Evolutionary conservation across 2,329 filamentous ascomycete genomes (phyloP), one percentile per base, ranked within the genome.

Genomic region (Remersonia thermophila): DNA sequence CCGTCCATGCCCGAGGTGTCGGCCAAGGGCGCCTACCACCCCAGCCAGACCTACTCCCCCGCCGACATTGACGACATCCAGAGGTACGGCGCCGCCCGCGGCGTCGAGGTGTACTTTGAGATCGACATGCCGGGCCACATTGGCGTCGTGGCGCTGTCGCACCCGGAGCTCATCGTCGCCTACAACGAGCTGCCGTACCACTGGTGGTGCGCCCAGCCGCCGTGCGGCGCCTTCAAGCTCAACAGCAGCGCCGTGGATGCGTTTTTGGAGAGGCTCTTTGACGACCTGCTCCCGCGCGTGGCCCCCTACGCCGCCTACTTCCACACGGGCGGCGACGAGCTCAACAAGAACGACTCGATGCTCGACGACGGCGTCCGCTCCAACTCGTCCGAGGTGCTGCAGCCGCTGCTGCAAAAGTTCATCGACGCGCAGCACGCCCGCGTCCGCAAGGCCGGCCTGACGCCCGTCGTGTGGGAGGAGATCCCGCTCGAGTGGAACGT

Each of bases 241-340:
- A 89, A 91, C 58, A 77, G 75, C 36, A 61, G 74, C 1, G 68
- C 61, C 1, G 83, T 91, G 2, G 69, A 79, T 48, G 59, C 67
- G 2, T 93, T 93, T 55, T 57, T 93, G 9, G 71, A 80, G 38
- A 78, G 58, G 27, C 59, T 93, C 11, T 80, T 85, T 48, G 66
- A 67, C n/a, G 86, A 93, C 52, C 53, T 93, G 16, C 62, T 93
- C 36, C 84, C 85, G 11, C 69, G 83, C 18, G 56, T 86, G 9
- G 60, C 65, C 7, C 75, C 78, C 0, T 84, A 83, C 55, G 68
- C 79, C 2, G 62, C 73, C 6, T 74, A 89, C 60, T 93, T 89
- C 64, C 85, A 93, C 60, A 82, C 82, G 1, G 86, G 86, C 30
- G 86, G 86, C 37, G 86, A 93, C 51, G 86, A 93, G 62, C 75